These are phyloP conservation scores for Cladosporium sp. DNA, from an alignment of 2,329 filamentous ascomycete genomes.

Conservation along the genomic window DNA sequence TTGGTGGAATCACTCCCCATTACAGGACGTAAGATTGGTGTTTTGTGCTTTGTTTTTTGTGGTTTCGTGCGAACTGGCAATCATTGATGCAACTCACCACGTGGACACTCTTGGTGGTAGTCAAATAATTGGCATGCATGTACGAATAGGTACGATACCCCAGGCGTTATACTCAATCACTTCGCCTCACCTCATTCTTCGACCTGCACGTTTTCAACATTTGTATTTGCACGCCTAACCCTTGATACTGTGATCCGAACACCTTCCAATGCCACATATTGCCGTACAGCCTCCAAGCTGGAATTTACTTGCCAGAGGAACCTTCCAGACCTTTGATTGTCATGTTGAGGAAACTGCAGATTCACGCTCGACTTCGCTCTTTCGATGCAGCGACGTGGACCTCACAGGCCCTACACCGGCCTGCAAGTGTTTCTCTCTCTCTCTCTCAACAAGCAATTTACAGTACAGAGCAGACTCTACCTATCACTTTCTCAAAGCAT, in stretches of 20 bases:
- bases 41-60: background rate
- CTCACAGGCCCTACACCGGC: too few species aligned
- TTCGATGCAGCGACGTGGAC: background rate
- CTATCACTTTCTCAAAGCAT: background rate
- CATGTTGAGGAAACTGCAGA: background rate
- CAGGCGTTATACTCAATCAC: background rate
- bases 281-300: background rate
- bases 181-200: background rate
- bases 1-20: background rate
- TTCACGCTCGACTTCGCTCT: background rate
- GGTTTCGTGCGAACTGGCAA: background rate
- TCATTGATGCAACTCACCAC: background rate
- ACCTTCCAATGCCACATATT: too few species aligned
- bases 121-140: background rate
- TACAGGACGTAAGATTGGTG: background rate
- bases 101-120: background rate
- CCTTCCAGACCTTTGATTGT: background rate
- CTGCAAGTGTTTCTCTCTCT: background rate
- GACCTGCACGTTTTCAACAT: background rate
- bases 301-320: background rate
- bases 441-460: background rate
- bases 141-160: conserved; percentile 12
- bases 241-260: background rate
- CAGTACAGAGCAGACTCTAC: background rate
- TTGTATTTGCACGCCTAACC: background rate